Evolutionary conservation across 371 early-diverging fungal species (phyloP).

Genomic region (Mucor lusitanicus): DNA sequence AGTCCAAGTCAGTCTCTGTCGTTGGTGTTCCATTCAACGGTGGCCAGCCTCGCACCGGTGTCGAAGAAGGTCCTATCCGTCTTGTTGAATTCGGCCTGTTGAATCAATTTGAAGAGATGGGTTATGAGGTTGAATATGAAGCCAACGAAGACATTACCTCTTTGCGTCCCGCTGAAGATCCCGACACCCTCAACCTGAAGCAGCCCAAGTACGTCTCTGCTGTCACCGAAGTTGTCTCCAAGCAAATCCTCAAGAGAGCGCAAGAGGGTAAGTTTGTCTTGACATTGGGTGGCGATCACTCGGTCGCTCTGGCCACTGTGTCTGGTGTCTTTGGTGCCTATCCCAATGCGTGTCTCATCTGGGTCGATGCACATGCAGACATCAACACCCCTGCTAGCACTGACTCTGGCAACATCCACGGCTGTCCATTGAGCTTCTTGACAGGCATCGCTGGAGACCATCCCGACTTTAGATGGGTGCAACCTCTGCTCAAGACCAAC

Average conservation of each 20-base stretch:
- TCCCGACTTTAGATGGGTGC: conserved; percentile 83
- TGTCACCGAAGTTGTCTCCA: conserved; percentile 71
- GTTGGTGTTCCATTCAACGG: conserved; percentile 76
- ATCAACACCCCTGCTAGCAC: conserved; percentile 95
- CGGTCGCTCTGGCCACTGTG: conserved; percentile 90
- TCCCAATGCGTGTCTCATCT: conserved; percentile 88
- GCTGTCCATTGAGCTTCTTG: conserved; percentile 92
- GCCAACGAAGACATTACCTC: conserved; percentile 61
- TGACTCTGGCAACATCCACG: conserved; percentile 93
- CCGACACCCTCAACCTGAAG: conserved; percentile 76
- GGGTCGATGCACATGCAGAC: conserved; percentile 97
- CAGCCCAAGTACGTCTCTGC: conserved; percentile 84
- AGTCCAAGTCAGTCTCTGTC: conserved; percentile 33
- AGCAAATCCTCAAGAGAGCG: conserved; percentile 62
- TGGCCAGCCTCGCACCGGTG: conserved; percentile 84
- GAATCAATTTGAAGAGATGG: conserved; percentile 81
- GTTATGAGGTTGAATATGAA: conserved; percentile 77
- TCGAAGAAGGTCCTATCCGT: conserved; percentile 86
- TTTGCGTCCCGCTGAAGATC: conserved; percentile 66
- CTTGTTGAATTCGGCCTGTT: conserved; percentile 85
- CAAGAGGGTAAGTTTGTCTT: conserved; percentile 80
- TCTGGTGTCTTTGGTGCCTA: conserved; percentile 81
- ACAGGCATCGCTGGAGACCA: conserved; percentile 78
- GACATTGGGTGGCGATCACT: conserved; percentile 97
- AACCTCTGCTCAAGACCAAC: conserved; percentile 73